Evolutionary conservation across 257 asterid genomes (phyloP), one percentile per base, ranked within the genome.

Genomic region (Penstemon eatonii): DNA sequence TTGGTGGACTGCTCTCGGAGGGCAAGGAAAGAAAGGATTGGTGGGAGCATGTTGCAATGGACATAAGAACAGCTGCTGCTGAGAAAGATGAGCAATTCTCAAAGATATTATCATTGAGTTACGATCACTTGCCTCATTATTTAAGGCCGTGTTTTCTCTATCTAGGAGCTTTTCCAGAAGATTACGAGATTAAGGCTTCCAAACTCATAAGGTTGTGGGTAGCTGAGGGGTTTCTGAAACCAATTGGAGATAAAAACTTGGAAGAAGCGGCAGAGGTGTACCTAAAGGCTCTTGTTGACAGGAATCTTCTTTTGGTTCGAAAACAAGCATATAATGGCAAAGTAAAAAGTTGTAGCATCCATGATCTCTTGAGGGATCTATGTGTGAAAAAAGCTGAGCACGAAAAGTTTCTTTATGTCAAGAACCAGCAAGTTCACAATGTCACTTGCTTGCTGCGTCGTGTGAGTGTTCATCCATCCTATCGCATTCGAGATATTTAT

Each of bases 301-400:
- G 80, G 41, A 69, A 75, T 53, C 70, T 75, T 6, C 8, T 75
- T 6, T 11, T 53, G 7, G 45, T 75, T 43, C 43, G 18, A 33
- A 6, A 40, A n/a, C n/a, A n/a, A 9, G 49, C 49, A 51, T 36
- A 46, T 15, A 57, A 50, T 5, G 67, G 75, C 37, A 56, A 59
- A 64, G 58, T 73, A 36, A 65, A 69, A 43, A 43, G 50, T 36
- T 75, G 66, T 42, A 42, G 47, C 39, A 44, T 69, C 52, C 79
- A 75, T 69, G 75, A 75, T 64, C 63, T 75, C 13, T 5, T 75
- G 62, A 56, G 75, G 52, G 80, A 69, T 12, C 53, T 75, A 50
- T 75, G 72, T 13, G 12, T 75, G 39, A 65, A 10, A 15, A 46
- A 69, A 74, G 70, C 71, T 61, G 25, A 5, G n/a, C 12, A 63